Base-by-base conservation (phyloP, 257 asterid species). In the Solanum etuberosum region DNA sequence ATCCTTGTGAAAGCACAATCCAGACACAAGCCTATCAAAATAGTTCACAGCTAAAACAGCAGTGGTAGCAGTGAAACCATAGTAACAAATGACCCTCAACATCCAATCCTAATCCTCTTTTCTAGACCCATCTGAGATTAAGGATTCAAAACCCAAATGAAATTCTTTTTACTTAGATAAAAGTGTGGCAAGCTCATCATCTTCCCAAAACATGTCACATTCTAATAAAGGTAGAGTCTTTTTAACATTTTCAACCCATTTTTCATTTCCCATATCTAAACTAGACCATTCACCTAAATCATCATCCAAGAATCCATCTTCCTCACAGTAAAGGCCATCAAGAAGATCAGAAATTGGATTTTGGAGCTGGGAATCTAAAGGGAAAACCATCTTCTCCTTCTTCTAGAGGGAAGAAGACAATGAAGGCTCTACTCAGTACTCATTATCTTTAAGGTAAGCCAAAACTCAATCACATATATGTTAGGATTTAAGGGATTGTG, bases 131-230 rank as follows among this genome's bases (percentile, higher is more conserved):
- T 94, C 94, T 11, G 90, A 85, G 84, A 18, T 80, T 14, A 91
- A 10, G 25, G 34, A 10, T 63, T 65, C 18, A 54, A 25, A 85
- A 35, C 77, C 86, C 57, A 84, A 91, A 87, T 15, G 83, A 57
- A 90, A n/a, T 71, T 86, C 90, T 86, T 92, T 93, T 89, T 96
- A 98, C 86, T 94, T 94, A 7, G 89, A 86, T 86, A 96, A 87
- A 18, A 96, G 94, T 68, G 77, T 38, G 40, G 67, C 84, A 80
- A 96, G 92, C 94, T 96, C 98, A 2, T 92, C 95, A n/a, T 94
- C 95, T 76, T 95, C 99, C 99, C 98, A 96, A 80, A 92, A 91
- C 80, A 93, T 86, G 91, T 96, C 98, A 85, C 92, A 93, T 87
- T 92, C 95, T 40, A 86, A 86, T 59, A 93, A 90, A 91, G 89